phyloP scores from a whole-genome alignment of 495 filamentous ascomycete genomes.

The Xylaria castorea region DNA sequence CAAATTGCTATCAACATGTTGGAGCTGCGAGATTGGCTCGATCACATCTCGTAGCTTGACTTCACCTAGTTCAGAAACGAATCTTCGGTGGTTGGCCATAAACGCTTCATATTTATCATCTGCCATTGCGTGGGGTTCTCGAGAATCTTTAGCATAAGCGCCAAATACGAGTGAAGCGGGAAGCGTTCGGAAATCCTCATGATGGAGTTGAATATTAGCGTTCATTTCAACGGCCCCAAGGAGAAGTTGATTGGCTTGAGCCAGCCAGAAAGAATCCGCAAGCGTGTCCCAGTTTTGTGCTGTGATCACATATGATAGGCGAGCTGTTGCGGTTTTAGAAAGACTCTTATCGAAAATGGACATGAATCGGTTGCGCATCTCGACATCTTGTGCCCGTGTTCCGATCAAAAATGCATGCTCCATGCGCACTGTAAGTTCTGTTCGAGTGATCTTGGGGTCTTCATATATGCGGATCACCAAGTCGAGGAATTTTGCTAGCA shows the following conservation, averaged over 20 bases:
- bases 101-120: constrained; percentile 84
- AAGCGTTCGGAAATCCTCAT: constrained; percentile 80
- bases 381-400: constrained; percentile 89
- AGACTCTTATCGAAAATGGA: constrained; percentile 90
- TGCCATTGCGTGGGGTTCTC: constrained; percentile 74
- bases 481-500: constrained; percentile 91
- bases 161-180: constrained; percentile 72
- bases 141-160: constrained; percentile 71
- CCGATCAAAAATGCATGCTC: constrained; percentile 98
- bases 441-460: constrained; percentile 90
- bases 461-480: constrained; percentile 98
- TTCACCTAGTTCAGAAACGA: constrained; percentile 80
- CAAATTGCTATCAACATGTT: constrained; percentile 82
- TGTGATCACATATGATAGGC: constrained; percentile 84
- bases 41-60: constrained; percentile 86
- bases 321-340: constrained; percentile 82
- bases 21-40: constrained; percentile 90
- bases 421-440: constrained; percentile 93
- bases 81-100: constrained; percentile 77
- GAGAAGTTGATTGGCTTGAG: constrained; percentile 89
- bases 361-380: constrained; percentile 97
- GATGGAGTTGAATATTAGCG: constrained; percentile 72
- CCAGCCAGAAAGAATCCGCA: constrained; percentile 92
- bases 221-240: constrained; percentile 90
- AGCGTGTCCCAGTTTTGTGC: constrained; percentile 99